Evolutionary conservation across 2,329 filamentous ascomycete species (phyloP).

Genomic region (Fusarium continuum): DNA sequence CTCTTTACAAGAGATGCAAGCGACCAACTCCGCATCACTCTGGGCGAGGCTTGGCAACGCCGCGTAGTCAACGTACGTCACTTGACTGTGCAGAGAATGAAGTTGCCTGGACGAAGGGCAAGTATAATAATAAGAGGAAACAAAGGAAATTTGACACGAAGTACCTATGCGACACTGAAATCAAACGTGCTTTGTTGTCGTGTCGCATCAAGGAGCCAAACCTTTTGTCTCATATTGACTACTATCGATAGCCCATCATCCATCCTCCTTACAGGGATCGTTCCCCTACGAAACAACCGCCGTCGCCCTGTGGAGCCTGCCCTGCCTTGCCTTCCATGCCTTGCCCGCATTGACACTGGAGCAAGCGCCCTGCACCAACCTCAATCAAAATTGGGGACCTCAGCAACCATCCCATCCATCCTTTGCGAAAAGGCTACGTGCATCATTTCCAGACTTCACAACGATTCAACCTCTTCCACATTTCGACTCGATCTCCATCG

Average conservation of each 20-base stretch:
- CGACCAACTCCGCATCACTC: conserved; percentile 17
- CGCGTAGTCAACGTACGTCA: conserved; percentile 37
- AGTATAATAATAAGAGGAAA: background rate
- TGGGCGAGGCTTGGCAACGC: conserved; percentile 33
- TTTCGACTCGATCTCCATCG: conserved; percentile 15
- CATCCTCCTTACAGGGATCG: conserved; percentile 22
- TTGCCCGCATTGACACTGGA: conserved; percentile 22
- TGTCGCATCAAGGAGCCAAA: conserved; percentile 10
- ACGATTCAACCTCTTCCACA: conserved; percentile 17
- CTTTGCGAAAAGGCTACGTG: conserved; percentile 48
- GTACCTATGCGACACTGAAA: conserved; percentile 1
- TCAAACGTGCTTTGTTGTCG: background rate
- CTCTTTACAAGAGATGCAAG: conserved; percentile 13
- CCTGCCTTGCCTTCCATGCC: background rate
- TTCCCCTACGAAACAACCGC: conserved; percentile 32
- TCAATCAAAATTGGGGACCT: conserved; percentile 44
- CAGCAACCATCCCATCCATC: conserved; percentile 19
- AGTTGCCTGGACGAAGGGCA: conserved; percentile 18
- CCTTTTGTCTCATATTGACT: conserved; percentile 16
- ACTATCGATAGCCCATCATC: conserved; percentile 14
- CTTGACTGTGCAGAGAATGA: conserved; percentile 24
- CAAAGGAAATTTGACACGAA: conserved; percentile 1
- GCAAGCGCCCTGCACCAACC: conserved; percentile 43
- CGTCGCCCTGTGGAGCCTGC: conserved; percentile 30
- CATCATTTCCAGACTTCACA: conserved; percentile 44